These are phyloP conservation scores for Micractinium sp. DNA, from an alignment of 139 green algal species.

Conservation along the genomic window DNA sequence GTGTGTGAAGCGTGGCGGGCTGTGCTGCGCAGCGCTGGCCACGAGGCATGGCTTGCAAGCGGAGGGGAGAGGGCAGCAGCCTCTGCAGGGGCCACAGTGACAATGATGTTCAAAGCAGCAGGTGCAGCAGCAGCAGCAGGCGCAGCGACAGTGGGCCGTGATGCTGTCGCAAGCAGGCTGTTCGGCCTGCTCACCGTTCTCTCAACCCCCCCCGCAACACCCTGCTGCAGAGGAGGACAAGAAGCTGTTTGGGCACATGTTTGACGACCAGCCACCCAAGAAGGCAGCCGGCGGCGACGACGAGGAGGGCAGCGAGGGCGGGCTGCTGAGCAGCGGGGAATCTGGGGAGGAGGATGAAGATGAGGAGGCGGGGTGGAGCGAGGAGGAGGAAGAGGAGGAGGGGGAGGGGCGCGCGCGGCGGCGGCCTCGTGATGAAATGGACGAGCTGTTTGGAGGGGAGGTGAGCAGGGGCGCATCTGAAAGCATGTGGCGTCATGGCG, in stretches of 20 bases:
- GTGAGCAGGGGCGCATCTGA: background rate
- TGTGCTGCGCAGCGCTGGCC: background rate
- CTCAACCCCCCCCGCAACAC: background rate
- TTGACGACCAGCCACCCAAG: conserved; percentile 40
- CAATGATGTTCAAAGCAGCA: background rate
- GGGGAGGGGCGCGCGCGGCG: background rate
- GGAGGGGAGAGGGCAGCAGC: no score
- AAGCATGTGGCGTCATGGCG: no score
- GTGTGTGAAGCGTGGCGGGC: background rate
- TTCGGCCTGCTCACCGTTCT: background rate
- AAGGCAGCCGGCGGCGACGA: conserved; percentile 17
- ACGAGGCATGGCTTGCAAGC: no score
- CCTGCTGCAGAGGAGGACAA: conserved; percentile 75
- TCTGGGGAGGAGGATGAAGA: conserved; percentile 52
- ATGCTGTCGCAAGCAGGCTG: background rate
- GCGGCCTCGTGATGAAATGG: conserved; percentile 11
- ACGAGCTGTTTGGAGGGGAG: conserved; percentile 30
- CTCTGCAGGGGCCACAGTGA: no score
- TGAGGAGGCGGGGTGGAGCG: conserved; percentile 12
- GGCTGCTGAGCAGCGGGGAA: conserved; percentile 46
- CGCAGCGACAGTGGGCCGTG: background rate
- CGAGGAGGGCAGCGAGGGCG: conserved; percentile 38
- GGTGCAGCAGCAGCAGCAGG: background rate
- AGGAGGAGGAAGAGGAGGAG: conserved; percentile 19
- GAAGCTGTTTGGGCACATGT: conserved; percentile 76